These are phyloP conservation scores for Tuber melanosporum DNA, from an alignment of 495 filamentous ascomycete species.

Conservation along the genomic window DNA sequence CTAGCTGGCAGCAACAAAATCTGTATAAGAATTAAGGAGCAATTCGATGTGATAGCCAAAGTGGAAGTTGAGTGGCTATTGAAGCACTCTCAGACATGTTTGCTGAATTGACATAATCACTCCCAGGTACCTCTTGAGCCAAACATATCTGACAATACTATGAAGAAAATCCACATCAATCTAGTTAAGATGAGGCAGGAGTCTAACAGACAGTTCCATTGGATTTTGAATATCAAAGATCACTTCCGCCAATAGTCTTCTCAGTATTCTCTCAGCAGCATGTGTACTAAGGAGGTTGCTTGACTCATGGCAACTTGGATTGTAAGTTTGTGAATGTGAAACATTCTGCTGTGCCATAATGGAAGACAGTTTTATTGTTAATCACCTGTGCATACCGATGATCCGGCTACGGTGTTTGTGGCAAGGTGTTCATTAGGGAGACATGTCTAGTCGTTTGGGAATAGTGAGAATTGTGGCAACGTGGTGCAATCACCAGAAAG, in stretches of 20 bases:
- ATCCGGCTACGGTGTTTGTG: no score
- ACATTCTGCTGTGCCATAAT: conserved; percentile 25
- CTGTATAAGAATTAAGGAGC: no score
- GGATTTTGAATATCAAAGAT: conserved; percentile 33
- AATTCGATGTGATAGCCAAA: no score
- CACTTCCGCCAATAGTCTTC: conserved; percentile 22
- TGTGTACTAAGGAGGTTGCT: conserved; percentile 5
- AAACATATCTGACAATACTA: background rate
- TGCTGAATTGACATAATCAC: no score
- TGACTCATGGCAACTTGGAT: conserved; percentile 10
- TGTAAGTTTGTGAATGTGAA: background rate
- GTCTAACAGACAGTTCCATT: background rate
- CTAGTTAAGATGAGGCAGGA: background rate
- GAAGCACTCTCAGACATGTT: no score
- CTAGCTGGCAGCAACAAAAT: no score
- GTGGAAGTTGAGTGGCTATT: no score
- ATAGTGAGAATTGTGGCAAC: no score
- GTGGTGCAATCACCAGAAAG: no score
- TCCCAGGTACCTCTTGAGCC: background rate
- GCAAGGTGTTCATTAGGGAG: no score
- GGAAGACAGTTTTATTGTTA: conserved; percentile 20
- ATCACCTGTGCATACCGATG: no score
- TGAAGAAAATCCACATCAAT: background rate
- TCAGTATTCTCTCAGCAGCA: conserved; percentile 2
- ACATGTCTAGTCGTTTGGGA: no score